Percentiles rank a stretch among this genome's conserved stretches.
These are phyloP conservation scores for Fusarium coicis DNA, from an alignment of 2,329 filamentous ascomycete species.

Conservation along the genomic window DNA sequence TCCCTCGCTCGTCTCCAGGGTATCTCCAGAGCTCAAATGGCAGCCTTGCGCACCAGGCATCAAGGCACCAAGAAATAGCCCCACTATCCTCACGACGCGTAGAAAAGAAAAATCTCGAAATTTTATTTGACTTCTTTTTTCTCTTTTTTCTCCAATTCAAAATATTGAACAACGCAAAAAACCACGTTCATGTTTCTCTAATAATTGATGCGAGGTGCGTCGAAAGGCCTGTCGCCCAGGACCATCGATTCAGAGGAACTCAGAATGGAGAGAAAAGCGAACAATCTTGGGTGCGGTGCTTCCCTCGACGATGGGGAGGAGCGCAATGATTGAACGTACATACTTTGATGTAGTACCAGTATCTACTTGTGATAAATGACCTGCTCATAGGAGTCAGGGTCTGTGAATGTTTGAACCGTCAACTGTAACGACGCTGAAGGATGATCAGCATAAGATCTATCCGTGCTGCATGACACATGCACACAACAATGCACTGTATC, in stretches of 20 bases:
- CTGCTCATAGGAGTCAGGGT: neutral
- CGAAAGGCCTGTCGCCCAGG: constrained; percentile 55
- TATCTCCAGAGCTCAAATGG: neutral
- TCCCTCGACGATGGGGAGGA: constrained; percentile 62
- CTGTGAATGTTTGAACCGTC: neutral
- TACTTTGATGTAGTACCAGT: constrained; percentile 39
- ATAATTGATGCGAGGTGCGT: constrained; percentile 60
- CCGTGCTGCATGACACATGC: neutral
- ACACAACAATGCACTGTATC: neutral
- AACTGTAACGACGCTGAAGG: neutral
- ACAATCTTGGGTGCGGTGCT: constrained; percentile 71
- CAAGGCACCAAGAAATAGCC: constrained; percentile 28
- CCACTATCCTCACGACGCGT: constrained; percentile 29
- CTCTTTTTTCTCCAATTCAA: constrained; percentile 44
- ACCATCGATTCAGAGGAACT: constrained; percentile 59
- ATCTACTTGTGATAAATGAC: constrained; percentile 10
- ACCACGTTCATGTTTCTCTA: constrained; percentile 56
- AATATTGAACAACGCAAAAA: constrained; percentile 61
- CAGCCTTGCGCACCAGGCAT: constrained; percentile 33
- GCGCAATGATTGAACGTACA: constrained; percentile 71
- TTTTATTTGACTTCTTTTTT: constrained; percentile 19
- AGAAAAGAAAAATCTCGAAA: constrained; percentile 34
- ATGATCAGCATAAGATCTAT: neutral
- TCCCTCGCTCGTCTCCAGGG: neutral
- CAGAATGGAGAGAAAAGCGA: constrained; percentile 65